Evolutionary conservation across 2,329 filamentous ascomycete species (phyloP), one percentile per base, ranked within the genome.

Genomic region (Cladophialophora carrionii): DNA sequence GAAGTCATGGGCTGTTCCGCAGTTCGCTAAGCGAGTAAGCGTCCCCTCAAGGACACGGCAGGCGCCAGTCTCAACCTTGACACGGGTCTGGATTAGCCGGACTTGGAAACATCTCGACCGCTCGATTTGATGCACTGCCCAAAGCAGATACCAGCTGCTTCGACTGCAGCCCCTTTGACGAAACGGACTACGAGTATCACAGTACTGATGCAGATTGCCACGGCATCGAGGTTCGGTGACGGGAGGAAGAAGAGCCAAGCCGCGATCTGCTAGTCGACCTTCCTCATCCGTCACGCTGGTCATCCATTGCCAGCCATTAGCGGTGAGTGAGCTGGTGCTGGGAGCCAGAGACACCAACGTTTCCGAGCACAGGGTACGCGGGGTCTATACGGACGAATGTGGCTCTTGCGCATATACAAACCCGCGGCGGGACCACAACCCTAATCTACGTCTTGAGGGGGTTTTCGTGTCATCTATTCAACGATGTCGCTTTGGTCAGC

Each of bases 221-320:
- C 37, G 3, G 7, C 17, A 8, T 43, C 5, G 37, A 43, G 17
- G 14, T 32, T 54, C 52, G 24, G 26, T 54, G 29, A 31, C 29
- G 26, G 29, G 31, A 57, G 26, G 26, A 26, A 48, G 24, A 41
- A 41, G n/a, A 32, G 55, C 55, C 31, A 56, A 57, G 12, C n/a
- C 24, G 24, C 24, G 52, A 54, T 10, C 5, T 20, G 52, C 26
- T 34, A n/a, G 34, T 54, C 52, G 29, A 54, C 52, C 52, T 54
- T 54, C 52, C 29, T 9, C 24, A 54, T 54, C 17, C 26, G 52
- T 32, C 17, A 43, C 17, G 14, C 37, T 20, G 37, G 37, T n/a
- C 17, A 43, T n/a, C 5, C 37, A 43, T 17, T 43, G n/a, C 37
- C 17, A n/a, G 17, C 37, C 17, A n/a, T 43, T 43, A 43, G 37